These are phyloP conservation scores for Zasmidium cellare DNA, from an alignment of 2,329 filamentous ascomycete genomes.

Conservation along the genomic window DNA sequence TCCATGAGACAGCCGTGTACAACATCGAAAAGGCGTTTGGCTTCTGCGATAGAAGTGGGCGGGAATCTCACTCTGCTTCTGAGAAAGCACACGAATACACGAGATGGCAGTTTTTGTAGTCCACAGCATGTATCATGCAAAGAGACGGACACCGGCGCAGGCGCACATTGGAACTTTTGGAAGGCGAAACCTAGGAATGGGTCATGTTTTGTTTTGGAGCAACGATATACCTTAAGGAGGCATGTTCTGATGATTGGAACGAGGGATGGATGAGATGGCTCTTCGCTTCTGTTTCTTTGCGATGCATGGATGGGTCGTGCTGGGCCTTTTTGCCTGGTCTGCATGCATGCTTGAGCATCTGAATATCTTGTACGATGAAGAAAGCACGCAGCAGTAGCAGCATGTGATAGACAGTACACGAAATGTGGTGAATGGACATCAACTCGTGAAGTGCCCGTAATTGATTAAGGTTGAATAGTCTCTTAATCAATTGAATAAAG, in stretches of 20 bases:
- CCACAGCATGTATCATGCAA: not conserved
- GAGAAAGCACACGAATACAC: not conserved
- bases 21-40: not conserved
- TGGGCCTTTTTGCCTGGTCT: not conserved
- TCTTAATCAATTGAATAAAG: too few relatives aligned
- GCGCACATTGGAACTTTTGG: not conserved
- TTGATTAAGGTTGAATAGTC: too few relatives aligned
- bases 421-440: not conserved
- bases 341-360: not conserved
- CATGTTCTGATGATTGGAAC: constrained; percentile 6
- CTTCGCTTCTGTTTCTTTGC: not conserved
- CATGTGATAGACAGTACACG: constrained; percentile 7
- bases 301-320: not conserved
- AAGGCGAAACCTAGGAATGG: not conserved
- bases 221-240: constrained; percentile 1
- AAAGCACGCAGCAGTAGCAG: too few relatives aligned
- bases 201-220: not conserved
- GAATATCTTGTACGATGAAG: constrained; percentile 9
- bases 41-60: not conserved
- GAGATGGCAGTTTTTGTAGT: constrained; percentile 6
- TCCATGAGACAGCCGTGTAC: not conserved
- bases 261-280: not conserved
- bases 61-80: not conserved
- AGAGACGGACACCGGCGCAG: not conserved
- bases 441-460: too few relatives aligned